phyloP scores from a whole-genome alignment of 352 stramenopile species.

The Globisporangium viniferum region DNA sequence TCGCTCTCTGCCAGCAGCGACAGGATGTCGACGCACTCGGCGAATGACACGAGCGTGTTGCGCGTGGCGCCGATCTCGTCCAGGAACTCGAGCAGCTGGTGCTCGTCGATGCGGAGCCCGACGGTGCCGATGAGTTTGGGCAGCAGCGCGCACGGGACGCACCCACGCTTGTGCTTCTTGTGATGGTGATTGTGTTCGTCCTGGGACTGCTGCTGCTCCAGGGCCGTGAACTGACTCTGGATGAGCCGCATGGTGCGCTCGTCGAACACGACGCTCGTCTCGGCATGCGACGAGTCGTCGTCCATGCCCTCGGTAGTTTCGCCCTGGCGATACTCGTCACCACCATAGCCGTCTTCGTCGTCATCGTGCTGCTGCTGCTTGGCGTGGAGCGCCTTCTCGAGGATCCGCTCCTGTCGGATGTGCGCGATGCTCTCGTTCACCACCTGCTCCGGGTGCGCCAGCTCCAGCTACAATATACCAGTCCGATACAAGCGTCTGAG shows the following conservation, averaged over 20 bases:
- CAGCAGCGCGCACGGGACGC: conserved; percentile 50
- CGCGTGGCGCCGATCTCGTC: conserved; percentile 65
- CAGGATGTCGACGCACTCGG: conserved; percentile 85
- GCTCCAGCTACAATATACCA: conserved; percentile 38
- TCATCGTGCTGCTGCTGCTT: conserved; percentile 21
- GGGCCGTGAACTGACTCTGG: conserved; percentile 47
- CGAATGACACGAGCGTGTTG: conserved; percentile 75
- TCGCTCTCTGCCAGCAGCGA: conserved; percentile 67
- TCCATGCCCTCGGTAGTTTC: conserved; percentile 3
- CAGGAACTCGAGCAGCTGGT: conserved; percentile 51
- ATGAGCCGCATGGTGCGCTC: conserved; percentile 49
- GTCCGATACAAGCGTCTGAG: neutral
- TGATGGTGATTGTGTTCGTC: conserved; percentile 16
- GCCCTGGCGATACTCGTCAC: conserved; percentile 3
- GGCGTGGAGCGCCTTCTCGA: conserved; percentile 40
- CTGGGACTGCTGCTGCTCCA: conserved; percentile 25
- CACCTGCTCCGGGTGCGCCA: conserved; percentile 68
- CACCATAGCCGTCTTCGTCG: conserved; percentile 11
- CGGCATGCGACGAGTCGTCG: conserved; percentile 9
- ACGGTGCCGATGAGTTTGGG: conserved; percentile 40
- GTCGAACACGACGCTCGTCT: conserved; percentile 55
- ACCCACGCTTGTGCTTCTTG: conserved; percentile 29
- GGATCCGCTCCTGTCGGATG: conserved; percentile 64
- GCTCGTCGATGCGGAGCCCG: conserved; percentile 35
- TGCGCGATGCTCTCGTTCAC: conserved; percentile 66